A percentile compares a stretch with the other conserved stretches of the same genome.
These are phyloP conservation scores for Lipomyces sp. DNA, from an alignment of 805 yeast genomes.

Conservation along the genomic window DNA sequence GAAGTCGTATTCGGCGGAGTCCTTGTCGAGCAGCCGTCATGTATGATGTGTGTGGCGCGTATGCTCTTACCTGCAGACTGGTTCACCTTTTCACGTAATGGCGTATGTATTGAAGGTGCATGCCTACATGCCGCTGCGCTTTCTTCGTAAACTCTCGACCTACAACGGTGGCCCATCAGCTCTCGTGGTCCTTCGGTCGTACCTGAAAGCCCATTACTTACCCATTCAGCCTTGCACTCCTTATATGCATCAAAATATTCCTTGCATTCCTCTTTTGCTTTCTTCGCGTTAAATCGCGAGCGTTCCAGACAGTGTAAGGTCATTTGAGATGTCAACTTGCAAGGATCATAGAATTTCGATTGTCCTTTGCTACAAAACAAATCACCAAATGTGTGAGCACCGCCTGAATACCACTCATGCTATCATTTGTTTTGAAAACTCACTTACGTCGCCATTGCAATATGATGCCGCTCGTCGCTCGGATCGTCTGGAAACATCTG, in stretches of 20 bases:
- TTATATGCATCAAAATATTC: constrained; percentile 91
- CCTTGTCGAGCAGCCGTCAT: background rate
- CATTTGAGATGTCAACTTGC: constrained; percentile 86
- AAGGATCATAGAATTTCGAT: constrained; percentile 88
- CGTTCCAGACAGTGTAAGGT: constrained; percentile 81
- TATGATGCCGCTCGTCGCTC: constrained; percentile 67
- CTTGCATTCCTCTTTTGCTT: constrained; percentile 58
- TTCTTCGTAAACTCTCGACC: background rate
- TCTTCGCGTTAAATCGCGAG: constrained; percentile 65
- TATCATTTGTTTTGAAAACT: background rate
- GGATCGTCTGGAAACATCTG: constrained; percentile 90
- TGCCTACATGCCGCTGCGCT: constrained; percentile 1
- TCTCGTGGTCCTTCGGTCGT: background rate
- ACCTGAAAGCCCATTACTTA: constrained; percentile 33
- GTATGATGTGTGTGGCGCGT: background rate
- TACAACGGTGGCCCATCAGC: background rate
- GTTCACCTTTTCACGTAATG: no score
- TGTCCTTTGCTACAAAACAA: constrained; percentile 59
- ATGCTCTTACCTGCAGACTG: background rate
- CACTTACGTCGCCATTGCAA: constrained; percentile 59
- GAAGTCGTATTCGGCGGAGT: no score
- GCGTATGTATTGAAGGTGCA: background rate
- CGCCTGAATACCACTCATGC: background rate
- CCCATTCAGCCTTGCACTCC: constrained; percentile 86
- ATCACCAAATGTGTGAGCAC: background rate